These are phyloP conservation scores for Mortierella polycephala DNA, from an alignment of 371 early-diverging fungal genomes.

Conservation along the genomic window DNA sequence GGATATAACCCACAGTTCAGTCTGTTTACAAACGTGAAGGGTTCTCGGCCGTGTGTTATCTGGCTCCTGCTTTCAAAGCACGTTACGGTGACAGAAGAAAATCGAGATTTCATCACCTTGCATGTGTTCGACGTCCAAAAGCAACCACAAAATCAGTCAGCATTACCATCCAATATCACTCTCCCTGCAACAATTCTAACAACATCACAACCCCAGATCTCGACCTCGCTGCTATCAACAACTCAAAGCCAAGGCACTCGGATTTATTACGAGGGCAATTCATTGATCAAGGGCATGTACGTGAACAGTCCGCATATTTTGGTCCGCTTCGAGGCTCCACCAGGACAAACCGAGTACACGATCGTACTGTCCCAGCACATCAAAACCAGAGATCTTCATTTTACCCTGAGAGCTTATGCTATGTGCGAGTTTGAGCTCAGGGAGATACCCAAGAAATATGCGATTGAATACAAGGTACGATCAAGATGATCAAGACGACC, in stretches of 20 bases:
- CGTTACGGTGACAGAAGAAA: conserved; percentile 81
- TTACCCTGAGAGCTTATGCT: conserved; percentile 79
- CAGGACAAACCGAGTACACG: conserved; percentile 72
- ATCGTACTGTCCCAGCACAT: conserved; percentile 86
- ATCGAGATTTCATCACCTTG: conserved; percentile 85
- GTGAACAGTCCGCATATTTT: conserved; percentile 89
- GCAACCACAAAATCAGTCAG: conserved; percentile 21
- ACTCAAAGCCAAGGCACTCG: conserved; percentile 60
- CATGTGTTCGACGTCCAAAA: conserved; percentile 80
- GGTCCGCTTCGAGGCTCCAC: conserved; percentile 74
- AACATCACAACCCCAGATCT: conserved; percentile 1
- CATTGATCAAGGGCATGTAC: conserved; percentile 80
- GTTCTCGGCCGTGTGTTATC: conserved; percentile 68
- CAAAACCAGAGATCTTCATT: conserved; percentile 73
- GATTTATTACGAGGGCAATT: conserved; percentile 81
- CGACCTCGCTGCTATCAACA: not conserved
- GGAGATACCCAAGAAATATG: conserved; percentile 72
- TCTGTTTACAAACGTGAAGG: conserved; percentile 65
- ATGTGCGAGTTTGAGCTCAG: conserved; percentile 71
- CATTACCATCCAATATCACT: conserved; percentile 18
- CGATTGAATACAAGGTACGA: conserved; percentile 67
- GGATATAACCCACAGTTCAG: conserved; percentile 86
- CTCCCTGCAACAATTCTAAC: conserved; percentile 3
- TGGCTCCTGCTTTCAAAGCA: conserved; percentile 89
- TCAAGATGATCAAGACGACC: conserved; percentile 2